Evolutionary conservation across 2,329 filamentous ascomycete species (phyloP), one percentile per base, ranked within the genome.

Genomic region (Pseudogymnoascus sp.): DNA sequence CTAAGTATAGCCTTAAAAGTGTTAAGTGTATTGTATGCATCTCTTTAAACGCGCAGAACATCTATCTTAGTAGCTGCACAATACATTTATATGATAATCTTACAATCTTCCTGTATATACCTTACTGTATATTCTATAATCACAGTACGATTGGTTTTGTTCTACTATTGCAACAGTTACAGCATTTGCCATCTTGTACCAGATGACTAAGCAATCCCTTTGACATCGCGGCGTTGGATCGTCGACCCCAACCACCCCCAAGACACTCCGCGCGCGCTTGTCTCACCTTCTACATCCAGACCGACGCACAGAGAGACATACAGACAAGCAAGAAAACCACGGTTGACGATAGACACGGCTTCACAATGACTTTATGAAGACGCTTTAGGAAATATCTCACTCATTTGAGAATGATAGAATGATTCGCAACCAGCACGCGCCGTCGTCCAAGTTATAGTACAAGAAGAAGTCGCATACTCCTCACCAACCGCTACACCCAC

Each of bases 321-420:
- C 50, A 33, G 50, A 33, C 50, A 57, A 57, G 33, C 50, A 57
- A 57, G 50, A 33, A 57, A 33, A 57, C 50, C 50, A 57, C 50
- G 50, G 50, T 33, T 33, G 50, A 19, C 50, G 50, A 57, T 57
- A 57, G 50, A 33, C 50, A 57, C 28, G 50, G 13, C 50, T 57
- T 57, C 50, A 57, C 50, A 57, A 57, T 57, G 50, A 57, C 50
- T 57, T 57, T 57, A 57, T 57, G 50, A 57, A 57, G 50, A 33
- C 50, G 50, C 50, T 57, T 57, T 57, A 33, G 50, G 50, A 57
- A 57, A 13, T 13, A 57, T 28, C 50, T 33, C 50, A 57, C 50
- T 57, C 50, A 57, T 57, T 57, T 57, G 50, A 57, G 50, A 57
- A 57, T 57, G 50, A 57, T 57, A 33, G 50, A 33, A 57, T 57